These are phyloP conservation scores for Fraxinus dipetala DNA, from an alignment of 305 asterid species.

Conservation along the genomic window DNA sequence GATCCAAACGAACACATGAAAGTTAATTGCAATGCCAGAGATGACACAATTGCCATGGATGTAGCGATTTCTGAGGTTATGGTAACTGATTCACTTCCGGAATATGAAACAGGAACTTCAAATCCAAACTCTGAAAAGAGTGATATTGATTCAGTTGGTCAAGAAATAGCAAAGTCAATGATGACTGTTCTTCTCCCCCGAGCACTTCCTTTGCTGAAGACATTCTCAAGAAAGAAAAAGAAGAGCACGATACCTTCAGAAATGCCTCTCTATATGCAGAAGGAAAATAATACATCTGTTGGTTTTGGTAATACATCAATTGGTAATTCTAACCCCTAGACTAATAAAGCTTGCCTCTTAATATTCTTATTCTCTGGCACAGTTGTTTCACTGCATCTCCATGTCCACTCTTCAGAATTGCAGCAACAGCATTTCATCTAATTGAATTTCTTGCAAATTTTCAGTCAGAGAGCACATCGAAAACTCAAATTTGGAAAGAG, in stretches of 20 bases:
- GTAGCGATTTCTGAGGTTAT: constrained; percentile 37
- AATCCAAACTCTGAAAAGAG: constrained; percentile 46
- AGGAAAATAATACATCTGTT: constrained; percentile 29
- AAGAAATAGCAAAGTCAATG: constrained; percentile 68
- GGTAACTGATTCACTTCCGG: constrained; percentile 51
- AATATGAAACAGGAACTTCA: constrained; percentile 40
- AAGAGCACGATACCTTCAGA: constrained; percentile 35
- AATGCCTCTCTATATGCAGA: constrained; percentile 30
- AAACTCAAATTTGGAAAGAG: constrained; percentile 31
- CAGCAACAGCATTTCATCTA: constrained; percentile 9
- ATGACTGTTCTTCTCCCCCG: constrained; percentile 74
- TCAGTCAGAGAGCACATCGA: constrained; percentile 38
- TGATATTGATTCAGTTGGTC: constrained; percentile 54
- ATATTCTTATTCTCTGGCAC: constrained; percentile 18
- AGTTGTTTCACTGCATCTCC: constrained; percentile 21
- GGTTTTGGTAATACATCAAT: constrained; percentile 28
- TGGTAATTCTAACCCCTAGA: constrained; percentile 41
- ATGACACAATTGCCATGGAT: constrained; percentile 29
- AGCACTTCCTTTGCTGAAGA: constrained; percentile 77
- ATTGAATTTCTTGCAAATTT: constrained; percentile 24
- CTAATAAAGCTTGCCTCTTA: constrained; percentile 15
- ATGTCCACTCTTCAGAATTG: constrained; percentile 18
- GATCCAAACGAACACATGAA: constrained; percentile 25
- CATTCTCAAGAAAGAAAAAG: constrained; percentile 71
- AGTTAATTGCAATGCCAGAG: constrained; percentile 29